Conservation (phyloP, 2,329 filamentous ascomycete genomes). For the Claviceps humidiphila region DNA sequence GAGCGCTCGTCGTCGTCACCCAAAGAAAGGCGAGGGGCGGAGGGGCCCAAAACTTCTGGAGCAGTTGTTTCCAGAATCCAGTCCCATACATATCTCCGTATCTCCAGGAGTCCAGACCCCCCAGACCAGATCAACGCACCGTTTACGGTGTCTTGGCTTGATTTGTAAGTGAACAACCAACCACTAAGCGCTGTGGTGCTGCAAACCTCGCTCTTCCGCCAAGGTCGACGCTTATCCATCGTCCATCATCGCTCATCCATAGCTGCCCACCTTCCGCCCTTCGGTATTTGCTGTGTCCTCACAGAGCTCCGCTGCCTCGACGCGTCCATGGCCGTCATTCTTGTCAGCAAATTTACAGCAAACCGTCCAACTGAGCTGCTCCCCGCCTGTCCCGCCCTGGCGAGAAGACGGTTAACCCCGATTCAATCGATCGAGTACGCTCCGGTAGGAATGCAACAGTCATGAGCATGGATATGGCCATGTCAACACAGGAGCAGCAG, state of each 20-base stretch:
- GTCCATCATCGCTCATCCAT: too few species aligned
- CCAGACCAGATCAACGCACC: too few species aligned
- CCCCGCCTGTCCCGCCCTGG: background rate
- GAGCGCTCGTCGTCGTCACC: slow-evolving; percentile 2
- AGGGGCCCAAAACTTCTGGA: too few species aligned
- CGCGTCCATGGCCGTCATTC: slow-evolving; percentile 1
- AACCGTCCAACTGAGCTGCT: slow-evolving; percentile 7
- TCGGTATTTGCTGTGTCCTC: background rate
- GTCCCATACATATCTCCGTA: too few species aligned
- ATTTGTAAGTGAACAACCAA: too few species aligned
- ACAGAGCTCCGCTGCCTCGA: background rate
- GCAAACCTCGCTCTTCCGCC: background rate
- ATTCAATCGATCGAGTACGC: background rate
- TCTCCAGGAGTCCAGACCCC: too few species aligned
- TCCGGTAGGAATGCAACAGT: slow-evolving; percentile 15
- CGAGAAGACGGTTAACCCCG: background rate
- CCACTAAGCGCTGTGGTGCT: too few species aligned
- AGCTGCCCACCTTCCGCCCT: background rate
- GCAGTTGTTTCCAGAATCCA: too few species aligned
- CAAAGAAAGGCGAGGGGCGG: too few species aligned
- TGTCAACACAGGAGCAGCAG: slow-evolving; percentile 61
- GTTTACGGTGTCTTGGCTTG: too few species aligned
- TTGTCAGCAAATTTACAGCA: background rate
- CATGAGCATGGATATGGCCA: slow-evolving; percentile 35
- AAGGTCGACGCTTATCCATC: background rate